A percentile compares a stretch with the other conserved stretches of the same genome.
Evolutionary conservation across 1,139 yeast genomes (phyloP).

Genomic region (Casaregolazyma lundiana): DNA sequence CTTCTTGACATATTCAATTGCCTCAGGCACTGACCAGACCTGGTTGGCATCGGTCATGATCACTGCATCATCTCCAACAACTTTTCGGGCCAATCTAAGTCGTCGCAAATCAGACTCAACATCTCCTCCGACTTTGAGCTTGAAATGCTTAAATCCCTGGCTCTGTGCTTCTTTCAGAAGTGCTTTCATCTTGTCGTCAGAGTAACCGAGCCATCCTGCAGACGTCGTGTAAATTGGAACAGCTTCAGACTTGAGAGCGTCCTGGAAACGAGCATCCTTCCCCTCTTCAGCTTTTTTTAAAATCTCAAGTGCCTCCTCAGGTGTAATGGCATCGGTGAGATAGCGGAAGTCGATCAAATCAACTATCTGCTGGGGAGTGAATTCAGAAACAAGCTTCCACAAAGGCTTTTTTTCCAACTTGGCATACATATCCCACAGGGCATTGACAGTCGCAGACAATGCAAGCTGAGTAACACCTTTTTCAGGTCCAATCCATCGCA

Average conservation of each 20-base stretch:
- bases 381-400: constrained; percentile 39
- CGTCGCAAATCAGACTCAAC: constrained; percentile 36
- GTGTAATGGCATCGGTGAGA: constrained; percentile 39
- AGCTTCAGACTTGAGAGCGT: constrained; percentile 35
- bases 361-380: constrained; percentile 42
- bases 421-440: constrained; percentile 41
- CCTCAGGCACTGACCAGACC: constrained; percentile 41
- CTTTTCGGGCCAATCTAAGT: constrained; percentile 37
- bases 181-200: constrained; percentile 38
- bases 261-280: constrained; percentile 33
- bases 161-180: constrained; percentile 34
- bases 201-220: constrained; percentile 44
- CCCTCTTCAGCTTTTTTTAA: constrained; percentile 31
- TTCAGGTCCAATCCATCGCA: constrained; percentile 42
- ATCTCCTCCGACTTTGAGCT: constrained; percentile 41
- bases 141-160: constrained; percentile 40
- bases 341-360: constrained; percentile 42
- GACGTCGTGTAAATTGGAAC: constrained; percentile 44
- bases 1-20: constrained; percentile 38
- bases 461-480: constrained; percentile 39
- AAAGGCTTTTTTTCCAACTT: constrained; percentile 35
- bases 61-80: constrained; percentile 36
- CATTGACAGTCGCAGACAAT: constrained; percentile 35
- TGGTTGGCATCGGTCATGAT: constrained; percentile 39
- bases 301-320: constrained; percentile 37